A percentile compares a stretch with the other conserved stretches of the same genome.
Conservation (phyloP, 208 protist genomes). For the Angomonas deanei region DNA sequence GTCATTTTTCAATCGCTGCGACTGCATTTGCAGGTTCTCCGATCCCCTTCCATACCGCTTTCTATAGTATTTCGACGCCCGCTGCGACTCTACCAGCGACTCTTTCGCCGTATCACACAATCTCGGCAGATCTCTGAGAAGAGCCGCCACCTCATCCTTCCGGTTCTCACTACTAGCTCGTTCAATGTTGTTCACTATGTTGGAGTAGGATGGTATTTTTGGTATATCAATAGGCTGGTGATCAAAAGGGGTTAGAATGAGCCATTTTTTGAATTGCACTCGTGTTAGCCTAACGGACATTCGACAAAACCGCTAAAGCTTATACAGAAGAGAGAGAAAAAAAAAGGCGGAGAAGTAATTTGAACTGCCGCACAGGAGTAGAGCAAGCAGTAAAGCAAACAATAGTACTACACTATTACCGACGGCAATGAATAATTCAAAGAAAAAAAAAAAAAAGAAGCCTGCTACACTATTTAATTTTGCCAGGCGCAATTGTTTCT, state of each 20-base stretch:
- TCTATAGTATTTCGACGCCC: constrained; percentile 61
- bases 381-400: neutral
- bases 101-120: constrained; percentile 47
- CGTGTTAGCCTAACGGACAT: too few relatives aligned
- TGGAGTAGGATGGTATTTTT: constrained; percentile 3
- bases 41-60: constrained; percentile 46
- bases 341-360: neutral
- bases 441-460: neutral
- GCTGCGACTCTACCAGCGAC: constrained; percentile 33
- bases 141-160: constrained; percentile 35
- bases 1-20: neutral
- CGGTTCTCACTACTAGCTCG: constrained; percentile 16
- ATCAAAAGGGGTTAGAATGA: constrained; percentile 53
- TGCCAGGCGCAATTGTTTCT: too few relatives aligned
- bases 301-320: too few relatives aligned
- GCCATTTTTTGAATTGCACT: too few relatives aligned
- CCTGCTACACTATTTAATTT: neutral
- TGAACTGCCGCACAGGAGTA: neutral
- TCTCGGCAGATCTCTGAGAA: constrained; percentile 44
- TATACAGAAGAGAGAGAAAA: too few relatives aligned
- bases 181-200: constrained; percentile 15
- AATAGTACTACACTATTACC: neutral
- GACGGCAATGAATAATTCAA: neutral
- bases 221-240: constrained; percentile 54
- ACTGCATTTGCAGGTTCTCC: constrained; percentile 35